A percentile compares a stretch with the other conserved stretches of the same genome.
Conservation (phyloP, 345 rosid genomes). For the Salix viminalis region DNA sequence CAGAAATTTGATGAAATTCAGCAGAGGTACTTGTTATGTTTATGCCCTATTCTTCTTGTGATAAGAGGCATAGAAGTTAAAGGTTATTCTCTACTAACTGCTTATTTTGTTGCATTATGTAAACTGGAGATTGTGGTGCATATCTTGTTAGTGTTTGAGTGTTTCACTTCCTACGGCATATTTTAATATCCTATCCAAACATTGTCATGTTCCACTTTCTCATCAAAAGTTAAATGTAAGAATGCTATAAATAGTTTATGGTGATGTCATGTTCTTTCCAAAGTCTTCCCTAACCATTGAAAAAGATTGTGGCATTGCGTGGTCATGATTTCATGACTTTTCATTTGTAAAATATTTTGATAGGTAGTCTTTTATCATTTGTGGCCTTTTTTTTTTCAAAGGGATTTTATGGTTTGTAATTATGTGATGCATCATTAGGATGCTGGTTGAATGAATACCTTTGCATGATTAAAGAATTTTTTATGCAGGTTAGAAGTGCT, state of each 20-base stretch:
- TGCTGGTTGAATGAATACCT: background rate
- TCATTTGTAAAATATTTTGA: background rate
- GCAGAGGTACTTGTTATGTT: conserved; percentile 43
- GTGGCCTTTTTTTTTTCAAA: background rate
- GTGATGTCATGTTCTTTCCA: background rate
- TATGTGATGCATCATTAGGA: background rate
- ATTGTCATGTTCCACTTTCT: background rate
- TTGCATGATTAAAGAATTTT: conserved; percentile 8
- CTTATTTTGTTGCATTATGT: background rate
- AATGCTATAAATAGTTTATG: background rate
- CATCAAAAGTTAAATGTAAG: background rate
- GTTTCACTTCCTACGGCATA: background rate
- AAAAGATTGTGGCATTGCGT: background rate
- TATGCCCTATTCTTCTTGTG: background rate
- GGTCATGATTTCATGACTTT: background rate
- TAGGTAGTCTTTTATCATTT: background rate
- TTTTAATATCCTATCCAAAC: background rate
- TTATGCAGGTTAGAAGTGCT: conserved; percentile 68
- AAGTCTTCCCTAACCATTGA: background rate
- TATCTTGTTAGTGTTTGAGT: background rate
- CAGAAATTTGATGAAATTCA: conserved; percentile 53
- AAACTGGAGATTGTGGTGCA: background rate
- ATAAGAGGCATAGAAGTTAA: background rate
- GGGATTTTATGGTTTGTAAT: background rate
- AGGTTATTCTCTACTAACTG: background rate